Evolutionary conservation across 176 grass and related monocot species (phyloP).

Genomic region (Carex pumila): DNA sequence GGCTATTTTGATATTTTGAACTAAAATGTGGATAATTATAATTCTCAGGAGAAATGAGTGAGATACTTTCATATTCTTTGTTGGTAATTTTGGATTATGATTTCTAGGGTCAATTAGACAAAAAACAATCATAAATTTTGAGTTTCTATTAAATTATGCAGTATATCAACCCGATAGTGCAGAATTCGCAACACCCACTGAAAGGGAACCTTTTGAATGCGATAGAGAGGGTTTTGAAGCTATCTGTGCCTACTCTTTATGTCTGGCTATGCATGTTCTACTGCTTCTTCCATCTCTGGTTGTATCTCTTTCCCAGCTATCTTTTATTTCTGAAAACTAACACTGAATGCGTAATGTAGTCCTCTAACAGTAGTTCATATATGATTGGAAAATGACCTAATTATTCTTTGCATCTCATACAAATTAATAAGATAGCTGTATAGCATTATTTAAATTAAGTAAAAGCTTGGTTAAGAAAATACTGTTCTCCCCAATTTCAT

Average conservation of each 20-base stretch:
- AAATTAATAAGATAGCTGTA: neutral
- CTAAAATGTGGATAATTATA: neutral
- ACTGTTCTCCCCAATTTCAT: neutral
- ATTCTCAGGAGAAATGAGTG: neutral
- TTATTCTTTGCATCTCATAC: neutral
- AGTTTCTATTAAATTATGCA: conserved; percentile 22
- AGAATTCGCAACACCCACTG: conserved; percentile 93
- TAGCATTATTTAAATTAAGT: neutral
- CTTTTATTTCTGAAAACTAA: neutral
- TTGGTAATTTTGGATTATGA: neutral
- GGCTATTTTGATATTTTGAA: neutral
- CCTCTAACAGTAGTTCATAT: neutral
- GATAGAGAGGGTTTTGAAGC: conserved; percentile 90
- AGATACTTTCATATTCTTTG: conserved; percentile 11
- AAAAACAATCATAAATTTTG: neutral
- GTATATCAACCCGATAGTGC: conserved; percentile 97
- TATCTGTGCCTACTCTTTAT: conserved; percentile 88
- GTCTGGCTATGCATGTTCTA: conserved; percentile 99
- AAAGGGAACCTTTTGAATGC: conserved; percentile 88
- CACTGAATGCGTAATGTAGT: neutral
- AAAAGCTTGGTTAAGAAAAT: neutral
- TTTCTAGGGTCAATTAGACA: neutral
- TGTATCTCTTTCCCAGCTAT: conserved; percentile 20
- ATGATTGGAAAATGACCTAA: neutral
- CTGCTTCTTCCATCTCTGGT: conserved; percentile 98